Conservation (phyloP, 495 filamentous ascomycete species). For the Bryoglossum gracile region DNA sequence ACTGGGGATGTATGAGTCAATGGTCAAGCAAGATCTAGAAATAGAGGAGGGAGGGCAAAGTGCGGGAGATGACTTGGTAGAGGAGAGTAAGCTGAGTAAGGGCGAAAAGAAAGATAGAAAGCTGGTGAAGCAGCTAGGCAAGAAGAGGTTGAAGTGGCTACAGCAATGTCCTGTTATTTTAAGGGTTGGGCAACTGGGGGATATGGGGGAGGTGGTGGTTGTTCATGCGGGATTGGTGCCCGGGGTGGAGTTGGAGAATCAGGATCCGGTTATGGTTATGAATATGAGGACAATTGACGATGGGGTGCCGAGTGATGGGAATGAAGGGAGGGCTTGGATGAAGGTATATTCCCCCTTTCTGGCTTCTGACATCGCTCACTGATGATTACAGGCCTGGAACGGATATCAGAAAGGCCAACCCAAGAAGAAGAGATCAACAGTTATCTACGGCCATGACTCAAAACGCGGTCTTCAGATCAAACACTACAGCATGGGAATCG, state of each 20-base stretch:
- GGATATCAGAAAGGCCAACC: conserved; percentile 38
- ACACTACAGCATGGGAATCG: conserved; percentile 74
- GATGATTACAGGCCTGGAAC: conserved; percentile 45
- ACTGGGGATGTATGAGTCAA: conserved; percentile 37
- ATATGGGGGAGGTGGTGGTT: conserved; percentile 55
- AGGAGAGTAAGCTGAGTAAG: conserved; percentile 28
- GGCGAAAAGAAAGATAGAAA: conserved; percentile 28
- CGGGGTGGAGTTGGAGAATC: conserved; percentile 57
- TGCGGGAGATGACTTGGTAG: conserved; percentile 9
- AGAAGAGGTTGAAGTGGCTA: conserved; percentile 66
- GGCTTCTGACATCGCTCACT: no score
- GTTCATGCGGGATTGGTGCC: conserved; percentile 84
- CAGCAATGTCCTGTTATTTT: conserved; percentile 67
- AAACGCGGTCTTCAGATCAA: conserved; percentile 58
- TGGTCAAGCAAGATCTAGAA: conserved; percentile 30
- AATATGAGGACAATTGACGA: conserved; percentile 76
- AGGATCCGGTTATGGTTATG: conserved; percentile 80
- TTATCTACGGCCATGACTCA: conserved; percentile 85
- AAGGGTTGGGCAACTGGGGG: conserved; percentile 49
- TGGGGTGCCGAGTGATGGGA: conserved; percentile 50
- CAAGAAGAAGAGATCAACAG: conserved; percentile 34
- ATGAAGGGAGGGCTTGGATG: conserved; percentile 58
- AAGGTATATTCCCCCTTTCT: no score
- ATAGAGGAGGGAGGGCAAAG: conserved; percentile 27
- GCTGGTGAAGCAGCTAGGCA: conserved; percentile 44